Base-by-base conservation (phyloP, 2,329 filamentous ascomycete species). In the Eutypella sp. region DNA sequence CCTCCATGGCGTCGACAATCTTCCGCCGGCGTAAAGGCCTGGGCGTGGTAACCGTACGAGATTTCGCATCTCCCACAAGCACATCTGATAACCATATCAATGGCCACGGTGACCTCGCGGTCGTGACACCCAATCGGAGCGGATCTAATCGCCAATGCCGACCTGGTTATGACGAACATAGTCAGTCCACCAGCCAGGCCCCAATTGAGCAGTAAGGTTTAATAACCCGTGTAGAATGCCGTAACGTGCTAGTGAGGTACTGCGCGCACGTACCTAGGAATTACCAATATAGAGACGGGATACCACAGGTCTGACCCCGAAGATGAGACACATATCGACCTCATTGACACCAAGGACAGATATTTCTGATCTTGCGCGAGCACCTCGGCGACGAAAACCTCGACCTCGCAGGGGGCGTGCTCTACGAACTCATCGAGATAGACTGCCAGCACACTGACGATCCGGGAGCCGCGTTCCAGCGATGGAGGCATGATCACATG, bases 341-440 rank as follows among this genome's bases (percentile, higher is more conserved):
- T 33, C 11, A 15, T 15, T 33, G 13, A 33, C 29, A 33, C 13
- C 10, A 24, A 10, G 7, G 20, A 24, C 33, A 70, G 67, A 61
- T 71, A 16, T 72, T 73, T 46, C 55, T 71, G 11, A 60, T 72
- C 31, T 53, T 73, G 15, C 61, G 69, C 41, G 67, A 72, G 40
- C 67, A 70, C 52, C 62, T 73, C 31, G 70, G 70, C 8, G 70
- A 73, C 41, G 69, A 72, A 48, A 68, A 70, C 45, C 55, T 73
- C 27, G 69, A 71, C 38, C 53, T 68, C 19, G 67, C 70, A 11
- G 65, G 67, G 25, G 71, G 70, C 5, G 71, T 73, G 4, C 59
- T 73, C 7, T 72, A 74, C 47, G 71, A 74, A 52, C 54, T 73
- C 46, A 73, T 74, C 29, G 71, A 73, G 51, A 60, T 73, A 27